These are phyloP conservation scores for Linum lewisii DNA, from an alignment of 345 rosid species.

Conservation along the genomic window DNA sequence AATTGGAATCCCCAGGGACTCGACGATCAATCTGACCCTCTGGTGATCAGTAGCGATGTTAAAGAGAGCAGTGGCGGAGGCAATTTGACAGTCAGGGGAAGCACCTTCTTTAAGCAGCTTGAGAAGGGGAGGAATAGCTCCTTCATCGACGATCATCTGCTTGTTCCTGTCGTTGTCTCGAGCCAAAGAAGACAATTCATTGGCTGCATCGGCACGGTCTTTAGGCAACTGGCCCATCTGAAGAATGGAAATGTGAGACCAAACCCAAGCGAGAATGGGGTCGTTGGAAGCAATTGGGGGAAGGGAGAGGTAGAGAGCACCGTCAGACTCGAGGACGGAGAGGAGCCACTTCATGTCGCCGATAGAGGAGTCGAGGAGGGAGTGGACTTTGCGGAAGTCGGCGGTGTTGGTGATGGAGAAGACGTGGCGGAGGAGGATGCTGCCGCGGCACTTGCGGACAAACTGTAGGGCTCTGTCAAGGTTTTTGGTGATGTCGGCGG, in stretches of 20 bases:
- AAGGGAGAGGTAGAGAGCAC: conserved; percentile 26
- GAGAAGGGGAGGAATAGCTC: conserved; percentile 38
- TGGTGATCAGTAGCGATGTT: conserved; percentile 27
- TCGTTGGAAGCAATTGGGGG: conserved; percentile 64
- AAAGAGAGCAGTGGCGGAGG: conserved; percentile 34
- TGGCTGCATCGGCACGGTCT: conserved; percentile 53
- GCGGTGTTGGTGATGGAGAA: conserved; percentile 46
- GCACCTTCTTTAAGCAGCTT: conserved; percentile 44
- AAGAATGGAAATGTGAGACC: too few species aligned
- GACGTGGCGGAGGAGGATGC: conserved; percentile 44
- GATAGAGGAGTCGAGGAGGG: conserved; percentile 41
- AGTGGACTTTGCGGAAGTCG: conserved; percentile 43
- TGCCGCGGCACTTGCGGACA: conserved; percentile 43
- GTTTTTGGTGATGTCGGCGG: conserved; percentile 44
- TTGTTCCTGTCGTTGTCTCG: conserved; percentile 45
- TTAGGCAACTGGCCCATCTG: too few species aligned
- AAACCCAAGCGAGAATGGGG: conserved; percentile 63
- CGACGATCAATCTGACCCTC: conserved; percentile 29
- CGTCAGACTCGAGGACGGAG: conserved; percentile 39
- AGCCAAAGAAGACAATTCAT: conserved; percentile 41
- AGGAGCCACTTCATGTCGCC: conserved; percentile 53
- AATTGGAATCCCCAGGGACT: conserved; percentile 27
- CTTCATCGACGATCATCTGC: conserved; percentile 53
- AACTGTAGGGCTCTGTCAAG: conserved; percentile 48
- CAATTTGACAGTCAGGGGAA: conserved; percentile 41